A percentile compares a stretch with the other conserved stretches of the same genome.
Conservation (phyloP, 2,329 filamentous ascomycete genomes). For the Trichothecium sympodiale region DNA sequence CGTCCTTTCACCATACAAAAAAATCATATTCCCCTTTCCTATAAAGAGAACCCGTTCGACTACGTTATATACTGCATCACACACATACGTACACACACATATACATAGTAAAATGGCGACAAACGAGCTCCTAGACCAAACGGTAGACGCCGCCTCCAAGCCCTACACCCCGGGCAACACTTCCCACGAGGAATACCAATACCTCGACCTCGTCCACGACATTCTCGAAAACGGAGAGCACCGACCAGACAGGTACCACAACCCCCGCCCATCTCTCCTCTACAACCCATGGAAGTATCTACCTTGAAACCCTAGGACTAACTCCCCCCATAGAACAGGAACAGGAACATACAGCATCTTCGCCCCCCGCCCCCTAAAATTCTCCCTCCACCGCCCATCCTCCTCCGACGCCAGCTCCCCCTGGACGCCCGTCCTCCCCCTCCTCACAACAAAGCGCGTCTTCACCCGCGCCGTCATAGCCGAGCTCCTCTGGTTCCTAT, state of each 20-base stretch:
- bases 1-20: no score
- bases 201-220: conserved; percentile 76
- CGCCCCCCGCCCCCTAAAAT: conserved; percentile 76
- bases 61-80: no score
- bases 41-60: no score
- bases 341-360: conserved; percentile 89
- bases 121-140: no score
- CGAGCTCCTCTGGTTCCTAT: conserved; percentile 93
- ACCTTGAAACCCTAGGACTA: conserved; percentile 4
- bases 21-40: no score
- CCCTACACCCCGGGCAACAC: no score
- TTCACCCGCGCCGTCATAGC: conserved; percentile 82
- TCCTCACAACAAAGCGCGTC: conserved; percentile 95
- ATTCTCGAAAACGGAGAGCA: conserved; percentile 79
- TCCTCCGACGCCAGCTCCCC: conserved; percentile 22
- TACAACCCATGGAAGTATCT: not conserved
- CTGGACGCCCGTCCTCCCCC: conserved; percentile 58
- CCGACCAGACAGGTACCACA: conserved; percentile 63
- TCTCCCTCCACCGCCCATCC: conserved; percentile 57
- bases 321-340: conserved; percentile 56
- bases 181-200: conserved; percentile 81
- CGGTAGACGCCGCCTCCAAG: no score
- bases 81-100: no score
- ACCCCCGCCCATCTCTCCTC: not conserved
- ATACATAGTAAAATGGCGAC: no score